Evolutionary conservation across 2,329 filamentous ascomycete genomes (phyloP).

Genomic region (Sphaerulina vaccinii): DNA sequence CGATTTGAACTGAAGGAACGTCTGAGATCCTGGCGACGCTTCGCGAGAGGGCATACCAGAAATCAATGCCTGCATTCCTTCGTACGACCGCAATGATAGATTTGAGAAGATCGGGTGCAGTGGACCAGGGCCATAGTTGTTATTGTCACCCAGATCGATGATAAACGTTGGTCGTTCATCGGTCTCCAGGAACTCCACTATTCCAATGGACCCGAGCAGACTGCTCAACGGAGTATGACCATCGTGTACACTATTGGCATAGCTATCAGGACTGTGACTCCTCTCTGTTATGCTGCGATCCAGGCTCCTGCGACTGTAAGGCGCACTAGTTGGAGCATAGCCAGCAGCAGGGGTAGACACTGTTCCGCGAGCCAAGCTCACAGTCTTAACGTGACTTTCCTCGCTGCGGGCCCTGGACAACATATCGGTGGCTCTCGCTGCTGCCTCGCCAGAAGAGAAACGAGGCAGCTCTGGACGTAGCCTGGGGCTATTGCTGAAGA

Average conservation of each 20-base stretch:
- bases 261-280: slow-evolving; percentile 31
- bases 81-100: slow-evolving; percentile 59
- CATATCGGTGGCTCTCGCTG: slow-evolving; percentile 52
- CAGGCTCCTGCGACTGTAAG: slow-evolving; percentile 40
- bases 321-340: slow-evolving; percentile 25
- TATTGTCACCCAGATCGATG: slow-evolving; percentile 62
- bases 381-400: slow-evolving; percentile 52
- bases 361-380: slow-evolving; percentile 51
- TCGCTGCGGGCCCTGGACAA: slow-evolving; percentile 52
- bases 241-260: slow-evolving; percentile 20
- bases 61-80: slow-evolving; percentile 58
- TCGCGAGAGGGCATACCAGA: slow-evolving; percentile 47
- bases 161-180: slow-evolving; percentile 76
- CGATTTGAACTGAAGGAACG: slow-evolving; percentile 64
- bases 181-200: slow-evolving; percentile 71
- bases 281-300: slow-evolving; percentile 32
- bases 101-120: slow-evolving; percentile 69
- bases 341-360: slow-evolving; percentile 32
- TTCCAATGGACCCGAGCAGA: slow-evolving; percentile 62
- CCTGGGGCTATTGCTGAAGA: slow-evolving; percentile 51
- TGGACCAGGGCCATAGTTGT: slow-evolving; percentile 54
- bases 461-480: slow-evolving; percentile 50
- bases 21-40: slow-evolving; percentile 42
- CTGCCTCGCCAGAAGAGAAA: slow-evolving; percentile 59
- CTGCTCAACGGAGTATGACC: slow-evolving; percentile 31